Percentiles rank a stretch among this genome's conserved stretches.
Evolutionary conservation across 176 grass and related monocot species (phyloP).

Genomic region (Eremochloa ophiuroides): DNA sequence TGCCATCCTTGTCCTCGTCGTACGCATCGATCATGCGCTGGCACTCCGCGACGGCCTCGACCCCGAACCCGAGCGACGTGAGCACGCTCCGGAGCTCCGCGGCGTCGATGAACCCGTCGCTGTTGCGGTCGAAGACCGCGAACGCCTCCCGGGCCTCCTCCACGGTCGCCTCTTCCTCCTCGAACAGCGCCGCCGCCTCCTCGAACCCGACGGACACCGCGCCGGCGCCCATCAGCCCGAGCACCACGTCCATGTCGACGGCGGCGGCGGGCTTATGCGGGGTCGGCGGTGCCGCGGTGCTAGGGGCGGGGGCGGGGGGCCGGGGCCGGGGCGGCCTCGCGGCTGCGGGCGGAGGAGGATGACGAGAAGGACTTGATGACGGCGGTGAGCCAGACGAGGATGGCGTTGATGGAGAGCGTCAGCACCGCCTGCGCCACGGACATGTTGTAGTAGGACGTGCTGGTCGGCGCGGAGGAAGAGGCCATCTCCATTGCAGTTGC

Average conservation of each 20-base stretch:
- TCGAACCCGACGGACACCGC: conserved; percentile 38
- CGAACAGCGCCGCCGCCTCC: conserved; percentile 58
- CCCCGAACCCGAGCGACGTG: conserved; percentile 47
- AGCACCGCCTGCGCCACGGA: conserved; percentile 37
- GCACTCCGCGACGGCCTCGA: conserved; percentile 41
- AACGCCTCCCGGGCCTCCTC: conserved; percentile 62
- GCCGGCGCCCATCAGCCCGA: conserved; percentile 38
- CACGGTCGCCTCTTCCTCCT: conserved; percentile 64
- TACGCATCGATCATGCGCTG: conserved; percentile 65
- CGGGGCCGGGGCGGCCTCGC: background rate
- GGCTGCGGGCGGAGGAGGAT: background rate
- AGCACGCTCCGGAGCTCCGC: conserved; percentile 65
- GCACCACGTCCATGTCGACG: conserved; percentile 39
- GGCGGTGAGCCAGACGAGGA: conserved; percentile 27
- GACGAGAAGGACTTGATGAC: conserved; percentile 12
- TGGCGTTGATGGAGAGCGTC: conserved; percentile 27
- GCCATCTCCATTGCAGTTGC: conserved; percentile 5
- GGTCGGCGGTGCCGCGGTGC: background rate
- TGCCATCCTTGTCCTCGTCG: conserved; percentile 68
- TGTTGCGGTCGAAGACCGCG: conserved; percentile 68
- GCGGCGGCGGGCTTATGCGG: background rate
- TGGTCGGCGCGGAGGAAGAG: background rate
- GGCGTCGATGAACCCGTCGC: conserved; percentile 68
- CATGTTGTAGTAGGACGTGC: conserved; percentile 19
- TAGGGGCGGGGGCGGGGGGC: background rate